phyloP scores from a whole-genome alignment of 2,329 filamentous ascomycete genomes.

The Penicillium sp. region DNA sequence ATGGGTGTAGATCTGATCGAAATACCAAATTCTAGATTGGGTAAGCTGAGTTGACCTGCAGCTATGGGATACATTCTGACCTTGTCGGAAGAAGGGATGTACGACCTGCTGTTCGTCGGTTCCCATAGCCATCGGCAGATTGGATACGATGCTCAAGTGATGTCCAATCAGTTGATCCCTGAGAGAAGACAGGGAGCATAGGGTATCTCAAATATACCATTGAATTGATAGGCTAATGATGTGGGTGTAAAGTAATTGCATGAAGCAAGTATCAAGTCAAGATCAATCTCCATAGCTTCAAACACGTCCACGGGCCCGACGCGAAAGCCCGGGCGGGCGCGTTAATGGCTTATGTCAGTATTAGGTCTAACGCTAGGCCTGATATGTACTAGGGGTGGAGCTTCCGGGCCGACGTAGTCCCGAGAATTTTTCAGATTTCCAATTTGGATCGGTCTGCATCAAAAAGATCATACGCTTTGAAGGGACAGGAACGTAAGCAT shows the following conservation, averaged over 20 bases:
- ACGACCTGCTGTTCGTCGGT: slow-evolving; percentile 39
- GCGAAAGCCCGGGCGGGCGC: slow-evolving; percentile 22
- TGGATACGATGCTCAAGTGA: slow-evolving; percentile 28
- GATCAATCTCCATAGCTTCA: slow-evolving; percentile 8
- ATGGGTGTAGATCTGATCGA: slow-evolving; percentile 7
- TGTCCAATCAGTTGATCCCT: slow-evolving; percentile 26
- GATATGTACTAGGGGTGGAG: slow-evolving; percentile 11
- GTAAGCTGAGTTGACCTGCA: not conserved
- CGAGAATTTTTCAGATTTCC: slow-evolving; percentile 41
- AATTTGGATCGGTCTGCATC: slow-evolving; percentile 20
- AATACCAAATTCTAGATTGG: slow-evolving; percentile 18
- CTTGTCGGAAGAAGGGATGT: slow-evolving; percentile 45
- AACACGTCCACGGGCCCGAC: slow-evolving; percentile 24
- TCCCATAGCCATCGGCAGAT: slow-evolving; percentile 39
- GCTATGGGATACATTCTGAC: slow-evolving; percentile 24
- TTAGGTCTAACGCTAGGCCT: slow-evolving; percentile 8
- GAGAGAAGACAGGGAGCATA: slow-evolving; percentile 2
- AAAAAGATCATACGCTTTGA: slow-evolving; percentile 21
- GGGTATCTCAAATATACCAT: not conserved
- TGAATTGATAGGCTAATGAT: not conserved
- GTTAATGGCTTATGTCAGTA: slow-evolving; percentile 24
- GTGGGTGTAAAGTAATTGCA: not conserved
- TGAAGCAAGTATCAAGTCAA: not conserved
- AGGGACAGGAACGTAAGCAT: slow-evolving; percentile 10
- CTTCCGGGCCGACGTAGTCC: slow-evolving; percentile 30